Base-by-base conservation (phyloP, 257 asterid genomes). In the Fraxinus quadrangulata region DNA sequence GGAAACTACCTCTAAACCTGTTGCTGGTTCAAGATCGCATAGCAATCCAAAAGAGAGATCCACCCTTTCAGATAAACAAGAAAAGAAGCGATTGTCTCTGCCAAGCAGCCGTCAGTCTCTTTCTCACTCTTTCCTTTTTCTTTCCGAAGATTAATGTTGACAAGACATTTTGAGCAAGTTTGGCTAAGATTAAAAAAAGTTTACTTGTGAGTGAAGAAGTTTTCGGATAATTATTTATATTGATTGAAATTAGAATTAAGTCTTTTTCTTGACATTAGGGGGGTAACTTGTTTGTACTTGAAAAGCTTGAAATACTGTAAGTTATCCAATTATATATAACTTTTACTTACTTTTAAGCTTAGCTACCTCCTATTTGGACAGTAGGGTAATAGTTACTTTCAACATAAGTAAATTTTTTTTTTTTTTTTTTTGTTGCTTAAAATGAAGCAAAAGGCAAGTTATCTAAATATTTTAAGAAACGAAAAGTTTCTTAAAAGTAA, bases 41-140 rank as follows among this genome's bases (percentile, higher is more conserved):
- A 92, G 95, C 84, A 91, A 83, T 78, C 97, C 97, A 51, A 92
- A 81, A 88, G 95, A 92, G 90, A 88, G 96, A 82, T 83, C 87
- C 34, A 75, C 78, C 45, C 83, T 85, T 75, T 31, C 86, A 21
- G 86, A 89, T 79, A 90, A 85, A 81, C 92, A 75, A 73, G 97
- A 84, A 81, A 89, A 90, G 66, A 89, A 89, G 86, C 88, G 96
- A 79, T 42, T 89, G 59, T 94, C 99, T 77, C 93, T 92, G 37
- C 98, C 99, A 69, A 80, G 80, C 77, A 85, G 51, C 2, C 89
- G 96, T 90, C 40, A 78, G 86, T 80, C 67, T 13, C 79, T 78
- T 81, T 75, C 75, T 67, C 80, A 70, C 71, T 56, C 69, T 70
- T 47, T 73, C 84, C 13, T 51, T 26, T 75, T 37, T 74, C 31